Base-by-base conservation (phyloP, 108 stramenopile species). In the Aurantiochytrium sp. region DNA sequence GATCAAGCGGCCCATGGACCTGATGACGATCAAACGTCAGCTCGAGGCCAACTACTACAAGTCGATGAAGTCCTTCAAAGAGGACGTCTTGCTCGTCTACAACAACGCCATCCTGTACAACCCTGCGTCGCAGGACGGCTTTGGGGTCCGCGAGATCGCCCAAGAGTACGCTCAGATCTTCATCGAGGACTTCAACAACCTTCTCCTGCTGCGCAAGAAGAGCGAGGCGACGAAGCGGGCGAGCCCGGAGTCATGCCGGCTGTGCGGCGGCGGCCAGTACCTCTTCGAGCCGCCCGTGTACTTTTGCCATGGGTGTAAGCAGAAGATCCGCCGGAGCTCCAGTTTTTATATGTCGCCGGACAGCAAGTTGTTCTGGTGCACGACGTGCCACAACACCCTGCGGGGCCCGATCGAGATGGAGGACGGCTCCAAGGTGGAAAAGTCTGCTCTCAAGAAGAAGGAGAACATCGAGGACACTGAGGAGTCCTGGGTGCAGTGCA, bases 401-500 rank as follows among this genome's bases (percentile, higher is more conserved):
- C 45, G 48, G 12, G 92, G 91, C 68, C 88, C 90, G 12, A 91
- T 93, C 55, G 41, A 45, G 31, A 32, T 92, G 27, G 89, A 86
- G 6, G 91, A 91, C 54, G 87, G 86, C 34, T 55, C 88, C 32
- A 86, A 22, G 24, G 32, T 93, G 22, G 24, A 55, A 22, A 91
- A 92, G 87, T 39, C 85, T 27, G 90, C 91, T 24, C 88, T 93
- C 4, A 54, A 89, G 88, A 91, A 52, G 41, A 89, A 90, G 50
- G 88, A 88, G 53, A 89, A 92, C 87, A 95, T 97, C 69, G 96
- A 97, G 87, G 93, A 94, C 10, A 95, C 94, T 45, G 96, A 96
- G 88, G 97, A 98, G 87, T 95, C 95, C 65, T 98, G 98, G 98
- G 97, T 98, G 22, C 95, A 95, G 88, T 99, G 98, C 87, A 97